Conservation (phyloP, 768 basidiomycete species). For the Amanita rimosa region DNA sequence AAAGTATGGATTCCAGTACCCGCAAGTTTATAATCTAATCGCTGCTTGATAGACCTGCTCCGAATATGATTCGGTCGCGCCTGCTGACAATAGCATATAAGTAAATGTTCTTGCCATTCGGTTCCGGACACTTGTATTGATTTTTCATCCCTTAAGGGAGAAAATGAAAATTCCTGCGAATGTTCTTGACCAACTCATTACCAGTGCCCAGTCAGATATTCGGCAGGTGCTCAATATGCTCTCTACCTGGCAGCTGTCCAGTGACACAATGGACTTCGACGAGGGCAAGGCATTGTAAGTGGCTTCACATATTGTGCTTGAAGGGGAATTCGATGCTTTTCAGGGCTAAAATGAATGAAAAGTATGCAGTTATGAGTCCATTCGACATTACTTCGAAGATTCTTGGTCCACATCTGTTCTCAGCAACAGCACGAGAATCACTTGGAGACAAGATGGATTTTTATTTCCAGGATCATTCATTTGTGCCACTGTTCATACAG, state of each 20-base stretch:
- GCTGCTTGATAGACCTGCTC: conserved; percentile 51
- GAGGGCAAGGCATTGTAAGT: conserved; percentile 85
- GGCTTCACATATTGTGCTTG: background rate
- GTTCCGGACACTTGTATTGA: background rate
- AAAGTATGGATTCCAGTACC: conserved; percentile 35
- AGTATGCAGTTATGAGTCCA: conserved; percentile 82
- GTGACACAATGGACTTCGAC: conserved; percentile 76
- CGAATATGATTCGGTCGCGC: conserved; percentile 67
- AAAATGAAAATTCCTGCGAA: conserved; percentile 87
- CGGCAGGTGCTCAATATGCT: conserved; percentile 97
- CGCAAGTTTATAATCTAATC: conserved; percentile 4
- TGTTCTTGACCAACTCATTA: conserved; percentile 86
- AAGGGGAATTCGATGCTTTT: background rate
- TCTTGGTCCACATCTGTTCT: conserved; percentile 87
- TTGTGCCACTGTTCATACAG: conserved; percentile 93
- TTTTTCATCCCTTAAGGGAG: conserved; percentile 41
- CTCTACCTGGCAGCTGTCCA: conserved; percentile 92
- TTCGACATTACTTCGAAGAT: conserved; percentile 88
- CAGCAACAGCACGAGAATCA: conserved; percentile 66
- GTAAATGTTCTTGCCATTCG: conserved; percentile 24
- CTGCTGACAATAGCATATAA: conserved; percentile 85
- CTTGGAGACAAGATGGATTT: conserved; percentile 89
- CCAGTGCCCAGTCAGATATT: conserved; percentile 88
- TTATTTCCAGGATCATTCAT: conserved; percentile 94
- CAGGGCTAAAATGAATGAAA: conserved; percentile 86